Base-by-base conservation (phyloP, 2,329 filamentous ascomycete genomes). In the Trichoderma semiorbis region DNA sequence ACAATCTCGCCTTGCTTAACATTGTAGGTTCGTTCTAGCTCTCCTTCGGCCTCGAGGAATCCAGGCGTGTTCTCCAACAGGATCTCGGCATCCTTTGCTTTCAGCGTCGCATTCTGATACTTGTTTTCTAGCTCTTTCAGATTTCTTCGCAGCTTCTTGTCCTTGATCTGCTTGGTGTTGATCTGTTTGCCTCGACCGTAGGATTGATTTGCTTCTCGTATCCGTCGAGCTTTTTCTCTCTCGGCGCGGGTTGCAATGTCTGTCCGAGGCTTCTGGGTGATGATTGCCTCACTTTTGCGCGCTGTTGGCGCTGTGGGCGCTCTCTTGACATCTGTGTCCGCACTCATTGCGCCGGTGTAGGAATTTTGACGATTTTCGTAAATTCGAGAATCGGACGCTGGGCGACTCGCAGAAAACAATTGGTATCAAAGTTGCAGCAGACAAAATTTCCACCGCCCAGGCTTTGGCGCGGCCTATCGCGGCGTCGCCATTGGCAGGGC, bases 1-100 rank as follows among this genome's bases (percentile, higher is more conserved):
- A 87, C 86, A 74, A 99, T 95, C 3, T 98, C 94, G 75, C 94
- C 90, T 81, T 99, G 96, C 73, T 93, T 90, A 63, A 98, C 92
- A 82, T 93, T 95, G 84, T 97, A 98, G 24, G 96, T 99, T 79
- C 91, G 87, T 81, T 99, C 96, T 73, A 99, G 86, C 79, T 95
- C 95, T 30, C 88, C 88, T 80, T 99, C 96, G 1, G 95, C 87
- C 81, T 98, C 93, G 70, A 99, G 85, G 77, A 97, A 97, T 7
- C 96, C 96, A 12, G 88, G 85, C 7, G 91, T 89, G 80, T 97
- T 93, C 82, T 98, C 95, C 69, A 97, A 88, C 76, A 99, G 84
- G 71, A 99, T 96, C 83, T 99, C 96, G 26, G 95, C 94, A 85
- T 98, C 95, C 82, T 97, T 97, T 18, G 96, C 94, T 80, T 93